A percentile compares a stretch with the other conserved stretches of the same genome.
phyloP scores from a whole-genome alignment of 345 rosid species.

The Boechera retrofracta region DNA sequence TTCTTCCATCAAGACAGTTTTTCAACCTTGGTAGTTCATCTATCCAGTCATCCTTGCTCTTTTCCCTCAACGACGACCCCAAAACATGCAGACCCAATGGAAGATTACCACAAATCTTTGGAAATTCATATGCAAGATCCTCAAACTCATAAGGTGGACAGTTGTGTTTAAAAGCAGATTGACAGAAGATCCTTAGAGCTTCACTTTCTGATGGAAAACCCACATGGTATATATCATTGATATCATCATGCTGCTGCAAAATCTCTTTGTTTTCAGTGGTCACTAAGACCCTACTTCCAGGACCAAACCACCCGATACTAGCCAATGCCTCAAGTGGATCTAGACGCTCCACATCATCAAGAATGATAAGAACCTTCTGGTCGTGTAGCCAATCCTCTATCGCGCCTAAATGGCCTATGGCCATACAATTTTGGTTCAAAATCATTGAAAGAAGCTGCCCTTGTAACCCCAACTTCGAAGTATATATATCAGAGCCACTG shows the following conservation, averaged over 20 bases:
- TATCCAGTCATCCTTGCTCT: not conserved
- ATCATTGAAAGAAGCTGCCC: not conserved
- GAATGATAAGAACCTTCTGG: not conserved
- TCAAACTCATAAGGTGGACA: conserved; percentile 46
- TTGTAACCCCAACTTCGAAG: not conserved
- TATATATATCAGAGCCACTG: not conserved
- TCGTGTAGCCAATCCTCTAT: not conserved
- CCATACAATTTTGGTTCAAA: not conserved
- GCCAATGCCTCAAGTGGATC: not conserved
- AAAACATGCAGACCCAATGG: conserved; percentile 4
- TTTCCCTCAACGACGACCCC: not conserved
- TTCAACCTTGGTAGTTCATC: not conserved
- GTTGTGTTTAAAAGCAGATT: not conserved
- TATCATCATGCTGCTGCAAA: not conserved
- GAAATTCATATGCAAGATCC: not conserved
- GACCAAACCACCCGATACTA: not conserved
- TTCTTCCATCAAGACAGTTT: conserved; percentile 8
- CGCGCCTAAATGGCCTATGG: not conserved
- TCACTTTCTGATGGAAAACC: not conserved
- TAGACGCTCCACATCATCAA: conserved; percentile 11
- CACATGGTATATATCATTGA: not conserved
- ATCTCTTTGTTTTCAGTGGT: not conserved
- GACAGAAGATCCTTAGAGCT: not conserved
- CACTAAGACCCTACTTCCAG: conserved; percentile 10
- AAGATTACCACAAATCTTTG: not conserved